Conservation (phyloP, 805 yeast genomes). For the Metschnikowia cerradonensis region DNA sequence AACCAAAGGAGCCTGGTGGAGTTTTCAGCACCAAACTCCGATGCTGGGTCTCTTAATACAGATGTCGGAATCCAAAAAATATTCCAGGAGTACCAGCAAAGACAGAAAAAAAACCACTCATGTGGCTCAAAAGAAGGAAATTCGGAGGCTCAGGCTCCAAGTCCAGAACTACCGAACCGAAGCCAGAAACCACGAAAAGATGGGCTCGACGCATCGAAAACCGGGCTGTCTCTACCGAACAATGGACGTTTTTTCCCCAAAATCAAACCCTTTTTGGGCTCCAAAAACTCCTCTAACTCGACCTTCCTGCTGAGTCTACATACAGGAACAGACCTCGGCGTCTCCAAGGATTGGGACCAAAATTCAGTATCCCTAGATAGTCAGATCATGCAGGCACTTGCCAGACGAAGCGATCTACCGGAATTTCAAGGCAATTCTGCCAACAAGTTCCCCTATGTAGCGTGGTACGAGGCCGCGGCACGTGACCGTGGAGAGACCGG, state of each 20-base stretch:
- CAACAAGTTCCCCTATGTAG: constrained; percentile 11
- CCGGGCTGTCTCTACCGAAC: too few relatives aligned
- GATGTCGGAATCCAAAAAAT: constrained; percentile 1
- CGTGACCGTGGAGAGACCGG: constrained; percentile 1
- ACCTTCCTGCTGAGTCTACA: neutral
- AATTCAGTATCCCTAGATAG: neutral
- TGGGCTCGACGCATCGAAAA: too few relatives aligned
- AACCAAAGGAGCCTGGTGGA: neutral
- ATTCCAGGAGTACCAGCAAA: neutral
- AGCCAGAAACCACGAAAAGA: too few relatives aligned
- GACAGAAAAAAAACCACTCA: neutral
- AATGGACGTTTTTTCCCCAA: neutral
- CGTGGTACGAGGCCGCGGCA: constrained; percentile 10
- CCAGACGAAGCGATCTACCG: neutral
- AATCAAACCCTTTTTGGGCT: neutral
- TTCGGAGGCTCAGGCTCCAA: too few relatives aligned
- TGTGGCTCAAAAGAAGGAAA: neutral
- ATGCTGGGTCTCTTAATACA: neutral
- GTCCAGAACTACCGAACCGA: neutral
- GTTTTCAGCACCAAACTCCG: neutral
- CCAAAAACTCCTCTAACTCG: neutral
- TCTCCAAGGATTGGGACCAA: neutral
- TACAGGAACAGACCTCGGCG: neutral
- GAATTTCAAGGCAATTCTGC: neutral
- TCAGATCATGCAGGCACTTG: neutral